phyloP scores from a whole-genome alignment of 208 protist genomes.

The Crithidia fasciculata region DNA sequence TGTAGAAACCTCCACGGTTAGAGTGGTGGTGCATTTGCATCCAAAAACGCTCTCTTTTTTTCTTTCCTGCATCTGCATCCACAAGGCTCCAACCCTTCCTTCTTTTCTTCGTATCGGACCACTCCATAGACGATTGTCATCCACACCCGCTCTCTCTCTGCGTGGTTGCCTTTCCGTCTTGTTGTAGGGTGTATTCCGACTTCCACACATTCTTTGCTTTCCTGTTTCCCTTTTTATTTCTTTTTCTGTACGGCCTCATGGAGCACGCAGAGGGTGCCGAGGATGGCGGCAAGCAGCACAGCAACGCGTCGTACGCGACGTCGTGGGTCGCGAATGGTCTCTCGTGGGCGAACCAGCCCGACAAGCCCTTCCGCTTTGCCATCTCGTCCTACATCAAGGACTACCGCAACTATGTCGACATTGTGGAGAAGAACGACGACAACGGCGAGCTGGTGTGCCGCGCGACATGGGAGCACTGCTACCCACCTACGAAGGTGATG shows the following conservation, averaged over 20 bases:
- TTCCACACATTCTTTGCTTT: not conserved
- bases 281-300: conserved; percentile 27
- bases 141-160: no score
- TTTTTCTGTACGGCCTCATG: conserved; percentile 3
- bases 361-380: conserved; percentile 83
- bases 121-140: no score
- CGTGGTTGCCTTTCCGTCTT: no score
- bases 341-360: conserved; percentile 83
- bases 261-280: conserved; percentile 11
- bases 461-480: conserved; percentile 96
- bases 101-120: no score
- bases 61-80: no score
- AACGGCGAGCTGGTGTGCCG: conserved; percentile 59
- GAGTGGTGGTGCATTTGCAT: no score
- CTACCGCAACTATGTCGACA: conserved; percentile 96
- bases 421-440: conserved; percentile 83
- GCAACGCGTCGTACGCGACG: conserved; percentile 90
- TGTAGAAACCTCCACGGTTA: no score
- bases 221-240: not conserved
- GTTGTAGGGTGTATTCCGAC: not conserved
- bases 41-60: no score
- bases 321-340: conserved; percentile 96
- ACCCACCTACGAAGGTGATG: conserved; percentile 97
- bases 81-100: no score
- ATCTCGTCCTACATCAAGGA: conserved; percentile 96